Evolutionary conservation across 768 basidiomycete genomes (phyloP), one percentile per base, ranked within the genome.

Genomic region (button mushroom (Agaricus bisporus)): DNA sequence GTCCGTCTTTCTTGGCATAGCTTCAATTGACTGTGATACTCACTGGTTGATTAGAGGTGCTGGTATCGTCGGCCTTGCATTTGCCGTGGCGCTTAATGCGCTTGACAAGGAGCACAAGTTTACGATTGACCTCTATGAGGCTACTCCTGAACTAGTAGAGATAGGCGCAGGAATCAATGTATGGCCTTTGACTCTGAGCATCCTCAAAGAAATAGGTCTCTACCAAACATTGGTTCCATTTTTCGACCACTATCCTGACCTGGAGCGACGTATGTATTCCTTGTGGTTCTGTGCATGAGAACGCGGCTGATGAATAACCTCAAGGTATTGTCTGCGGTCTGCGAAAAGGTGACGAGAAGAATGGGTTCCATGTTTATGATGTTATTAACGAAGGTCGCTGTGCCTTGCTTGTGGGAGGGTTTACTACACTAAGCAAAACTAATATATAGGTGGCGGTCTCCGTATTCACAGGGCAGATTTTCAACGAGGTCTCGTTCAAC

Each of bases 141-240:
- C 72, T 8, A 64, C 74, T 3, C 57, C 70, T 0, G 59, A 60
- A 18, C 66, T 79, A 32, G 66, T 68, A 2, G 72, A 74, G 41
- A 63, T 74, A 41, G 77, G 77, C 7, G 76, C 75, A 18, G 77
- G 76, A 0, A 70, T 79, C 41, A 66, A 63, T 2, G 57, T 76
- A 5, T 77, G 69, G 68, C 53, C 49, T 4, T 48, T 58, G 17
- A 57, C 55, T 5, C 57, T 55, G 58, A 45, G 57, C 22, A 55
- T 59, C 9, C 22, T 59, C 20, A 54, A 41, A 22, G 29, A 26
- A 0, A 51, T 61, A 15, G 58, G 55, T 29, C 25, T 61, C 17
- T 55, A 51, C 18, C 48, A 47, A 10, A 49, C 53, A 2, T 35
- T 61, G 20, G 25, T 51, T 4, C 53, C 51, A 15, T 52, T 61